Percentiles rank a stretch among this genome's conserved stretches.
Evolutionary conservation across 345 rosid species (phyloP).

Genomic region (Kernera saxatilis): DNA sequence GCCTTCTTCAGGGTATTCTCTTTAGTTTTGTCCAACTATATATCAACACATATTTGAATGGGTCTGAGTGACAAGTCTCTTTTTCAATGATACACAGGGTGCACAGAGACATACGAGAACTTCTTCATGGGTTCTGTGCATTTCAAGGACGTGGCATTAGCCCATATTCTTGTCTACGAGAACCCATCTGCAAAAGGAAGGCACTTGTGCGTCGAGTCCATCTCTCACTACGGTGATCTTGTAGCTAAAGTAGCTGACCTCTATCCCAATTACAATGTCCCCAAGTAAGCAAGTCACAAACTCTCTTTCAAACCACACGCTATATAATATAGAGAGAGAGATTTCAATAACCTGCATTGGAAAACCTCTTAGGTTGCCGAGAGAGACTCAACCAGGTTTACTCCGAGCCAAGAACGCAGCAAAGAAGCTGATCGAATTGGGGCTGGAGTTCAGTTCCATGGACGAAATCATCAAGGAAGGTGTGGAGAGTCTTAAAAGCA

Average conservation of each 20-base stretch:
- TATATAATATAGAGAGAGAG: not conserved
- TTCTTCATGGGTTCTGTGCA: conserved; percentile 87
- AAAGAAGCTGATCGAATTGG: conserved; percentile 72
- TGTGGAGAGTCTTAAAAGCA: conserved; percentile 67
- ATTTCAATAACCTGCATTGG: not conserved
- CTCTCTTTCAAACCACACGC: not conserved
- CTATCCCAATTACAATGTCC: conserved; percentile 77
- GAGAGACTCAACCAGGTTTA: conserved; percentile 77
- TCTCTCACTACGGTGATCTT: conserved; percentile 86
- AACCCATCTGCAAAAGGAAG: conserved; percentile 73
- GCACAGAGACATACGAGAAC: conserved; percentile 68
- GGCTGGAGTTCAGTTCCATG: conserved; percentile 67
- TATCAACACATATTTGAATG: not conserved
- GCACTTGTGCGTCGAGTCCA: conserved; percentile 81
- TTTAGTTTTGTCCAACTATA: not conserved
- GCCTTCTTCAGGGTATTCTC: conserved; percentile 64
- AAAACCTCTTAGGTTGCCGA: conserved; percentile 41
- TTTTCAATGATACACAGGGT: conserved; percentile 41
- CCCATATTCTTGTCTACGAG: conserved; percentile 85
- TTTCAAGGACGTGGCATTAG: conserved; percentile 86
- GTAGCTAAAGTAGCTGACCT: conserved; percentile 87
- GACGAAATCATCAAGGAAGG: conserved; percentile 81
- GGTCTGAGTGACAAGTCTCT: not conserved
- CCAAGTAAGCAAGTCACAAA: conserved; percentile 44
- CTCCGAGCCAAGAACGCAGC: conserved; percentile 61